These are phyloP conservation scores for Gamsiella multidivaricata DNA, from an alignment of 192 early-diverging fungal genomes.

Conservation along the genomic window DNA sequence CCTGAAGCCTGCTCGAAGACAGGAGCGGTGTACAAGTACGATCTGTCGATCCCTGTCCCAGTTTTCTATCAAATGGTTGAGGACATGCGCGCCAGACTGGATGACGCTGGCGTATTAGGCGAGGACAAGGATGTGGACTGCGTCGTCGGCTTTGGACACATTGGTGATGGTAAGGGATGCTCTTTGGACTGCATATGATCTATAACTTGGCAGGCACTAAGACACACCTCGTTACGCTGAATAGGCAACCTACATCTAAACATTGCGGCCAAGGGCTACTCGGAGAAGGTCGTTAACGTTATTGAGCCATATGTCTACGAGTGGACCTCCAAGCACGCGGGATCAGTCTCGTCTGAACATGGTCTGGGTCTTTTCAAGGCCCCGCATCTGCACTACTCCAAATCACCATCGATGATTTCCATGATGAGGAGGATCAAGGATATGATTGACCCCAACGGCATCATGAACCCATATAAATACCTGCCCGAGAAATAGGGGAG, in stretches of 20 bases:
- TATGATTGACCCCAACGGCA: slow-evolving; percentile 95
- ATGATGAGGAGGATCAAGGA: slow-evolving; percentile 90
- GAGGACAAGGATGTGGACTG: slow-evolving; percentile 68
- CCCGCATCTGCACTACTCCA: slow-evolving; percentile 83
- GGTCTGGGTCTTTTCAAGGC: slow-evolving; percentile 90
- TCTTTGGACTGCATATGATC: background rate
- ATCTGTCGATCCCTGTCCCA: slow-evolving; percentile 93
- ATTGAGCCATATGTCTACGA: slow-evolving; percentile 95
- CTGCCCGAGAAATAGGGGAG: slow-evolving; percentile 54
- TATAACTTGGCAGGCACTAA: too few relatives aligned
- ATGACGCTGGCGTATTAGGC: slow-evolving; percentile 69
- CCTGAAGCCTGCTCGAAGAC: slow-evolving; percentile 91
- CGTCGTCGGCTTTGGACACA: slow-evolving; percentile 96
- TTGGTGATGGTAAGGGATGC: slow-evolving; percentile 86
- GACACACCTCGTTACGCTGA: background rate
- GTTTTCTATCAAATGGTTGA: slow-evolving; percentile 86
- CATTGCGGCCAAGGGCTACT: slow-evolving; percentile 76
- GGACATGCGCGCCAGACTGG: slow-evolving; percentile 80
- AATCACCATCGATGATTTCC: slow-evolving; percentile 81
- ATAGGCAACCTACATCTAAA: slow-evolving; percentile 92
- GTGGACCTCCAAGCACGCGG: slow-evolving; percentile 67
- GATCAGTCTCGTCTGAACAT: slow-evolving; percentile 73
- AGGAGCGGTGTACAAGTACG: slow-evolving; percentile 95
- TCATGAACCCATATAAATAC: slow-evolving; percentile 92
- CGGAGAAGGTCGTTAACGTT: slow-evolving; percentile 69